A percentile compares a stretch with the other conserved stretches of the same genome.
Conservation (phyloP, 2,329 filamentous ascomycete genomes). For the Cercospora citrullina region DNA sequence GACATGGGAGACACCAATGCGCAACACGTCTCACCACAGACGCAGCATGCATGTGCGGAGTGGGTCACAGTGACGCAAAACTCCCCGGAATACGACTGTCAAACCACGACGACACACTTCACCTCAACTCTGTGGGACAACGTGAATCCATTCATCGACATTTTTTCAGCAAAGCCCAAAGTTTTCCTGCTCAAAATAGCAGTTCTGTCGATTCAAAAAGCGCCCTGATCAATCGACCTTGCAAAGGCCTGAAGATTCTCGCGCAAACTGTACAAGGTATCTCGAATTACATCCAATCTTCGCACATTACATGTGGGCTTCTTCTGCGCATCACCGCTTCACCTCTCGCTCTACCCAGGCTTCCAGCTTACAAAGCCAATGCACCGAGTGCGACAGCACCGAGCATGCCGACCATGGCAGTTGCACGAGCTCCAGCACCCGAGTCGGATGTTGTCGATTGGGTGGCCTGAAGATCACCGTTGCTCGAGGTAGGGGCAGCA, state of each 20-base stretch:
- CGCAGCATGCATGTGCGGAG: constrained; percentile 3
- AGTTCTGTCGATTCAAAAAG: neutral
- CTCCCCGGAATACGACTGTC: neutral
- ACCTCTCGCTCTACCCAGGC: no score
- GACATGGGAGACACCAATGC: neutral
- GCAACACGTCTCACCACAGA: constrained; percentile 5
- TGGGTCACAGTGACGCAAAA: constrained; percentile 5
- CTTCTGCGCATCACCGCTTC: neutral
- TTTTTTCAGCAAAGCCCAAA: neutral
- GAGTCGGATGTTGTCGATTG: constrained; percentile 9
- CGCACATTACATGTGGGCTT: neutral
- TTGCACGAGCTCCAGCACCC: constrained; percentile 28
- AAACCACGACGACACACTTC: neutral
- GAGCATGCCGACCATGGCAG: constrained; percentile 31
- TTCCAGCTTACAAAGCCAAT: constrained; percentile 26
- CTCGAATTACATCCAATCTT: neutral
- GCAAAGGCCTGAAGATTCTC: neutral
- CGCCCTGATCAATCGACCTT: neutral
- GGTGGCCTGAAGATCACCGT: constrained; percentile 6
- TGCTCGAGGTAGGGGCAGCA: constrained; percentile 8
- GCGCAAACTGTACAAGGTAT: constrained; percentile 1
- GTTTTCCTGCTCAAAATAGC: neutral
- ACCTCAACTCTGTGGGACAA: neutral
- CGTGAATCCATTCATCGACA: neutral
- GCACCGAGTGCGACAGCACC: constrained; percentile 34